These are phyloP conservation scores for Cyberlindnera saturnus DNA, from an alignment of 805 yeast genomes.

Conservation along the genomic window DNA sequence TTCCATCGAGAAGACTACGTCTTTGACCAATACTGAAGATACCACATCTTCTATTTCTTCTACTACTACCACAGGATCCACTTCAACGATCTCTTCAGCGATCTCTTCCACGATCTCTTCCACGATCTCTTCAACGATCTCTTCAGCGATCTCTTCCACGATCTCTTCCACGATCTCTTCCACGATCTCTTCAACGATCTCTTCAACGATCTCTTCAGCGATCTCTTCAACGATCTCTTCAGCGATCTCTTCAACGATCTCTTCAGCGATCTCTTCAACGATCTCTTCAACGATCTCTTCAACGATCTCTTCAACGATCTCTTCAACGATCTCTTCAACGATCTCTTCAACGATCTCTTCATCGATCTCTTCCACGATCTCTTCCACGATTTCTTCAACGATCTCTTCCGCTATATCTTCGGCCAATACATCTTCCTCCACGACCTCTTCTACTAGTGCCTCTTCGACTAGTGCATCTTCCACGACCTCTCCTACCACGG, in stretches of 20 bases:
- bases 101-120: slow-evolving; percentile 13
- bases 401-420: no score
- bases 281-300: no score
- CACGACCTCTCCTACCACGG: slow-evolving; percentile 7
- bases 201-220: slow-evolving; percentile 10
- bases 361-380: no score
- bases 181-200: slow-evolving; percentile 8
- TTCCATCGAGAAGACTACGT: not conserved
- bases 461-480: no score
- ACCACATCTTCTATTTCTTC: slow-evolving; percentile 2
- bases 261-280: no score
- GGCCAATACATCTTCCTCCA: no score
- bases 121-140: slow-evolving; percentile 11
- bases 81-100: slow-evolving; percentile 18
- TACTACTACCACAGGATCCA: slow-evolving; percentile 1
- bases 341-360: no score
- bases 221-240: not conserved
- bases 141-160: slow-evolving; percentile 9
- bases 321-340: slow-evolving; percentile 1
- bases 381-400: no score
- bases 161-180: slow-evolving; percentile 8
- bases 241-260: no score
- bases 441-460: no score
- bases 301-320: no score
- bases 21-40: not conserved